Base-by-base conservation (phyloP, 2,329 filamentous ascomycete species). In the Chrysoporthe cubensis region DNA sequence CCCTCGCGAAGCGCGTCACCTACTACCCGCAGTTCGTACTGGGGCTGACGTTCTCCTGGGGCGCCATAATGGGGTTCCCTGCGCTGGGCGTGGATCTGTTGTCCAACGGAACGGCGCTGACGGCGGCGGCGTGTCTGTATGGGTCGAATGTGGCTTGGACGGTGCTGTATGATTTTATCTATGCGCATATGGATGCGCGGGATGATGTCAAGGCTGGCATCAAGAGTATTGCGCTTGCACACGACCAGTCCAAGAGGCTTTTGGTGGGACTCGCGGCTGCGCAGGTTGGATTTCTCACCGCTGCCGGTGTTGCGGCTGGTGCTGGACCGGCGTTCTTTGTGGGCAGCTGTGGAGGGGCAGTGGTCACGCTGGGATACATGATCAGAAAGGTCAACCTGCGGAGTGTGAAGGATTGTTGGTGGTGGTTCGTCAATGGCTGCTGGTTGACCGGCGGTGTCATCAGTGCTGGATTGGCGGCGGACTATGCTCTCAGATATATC, bases 121-220 rank as follows among this genome's bases (percentile, higher is more conserved):
- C 84, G 4, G 88, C 91, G 1, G 91, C 91, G 0, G 87, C 84
- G 2, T 87, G 87, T 67, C 81, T 97, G 61, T 96, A 96, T 76
- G 81, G 86, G 13, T 93, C 91, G 56, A 96, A 94, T 73, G 84
- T 96, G 34, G 89, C 92, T 3, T 97, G 94, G 94, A 96, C 93
- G 0, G 85, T 96, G 37, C 80, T 96, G 50, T 97, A 96, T 77
- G 93, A 97, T 77, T 96, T 96, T 88, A 93, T 97, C 43, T 97
- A 97, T 78, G 93, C 93, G 16, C 93, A 96, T 76, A 95, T 96
- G 89, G 93, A 97, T 74, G 91, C 95, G 77, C 90, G 90, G 74
- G 93, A 97, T 73, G 93, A 97, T 75, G 88, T 84, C 70, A 94
- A 93, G 78, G 93, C 90, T 0, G 94, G 93, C 9, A 96, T 97